Percentiles rank a stretch among this genome's conserved stretches.
phyloP scores from a whole-genome alignment of 441 rosid species.

The Erodium trifolium region DNA sequence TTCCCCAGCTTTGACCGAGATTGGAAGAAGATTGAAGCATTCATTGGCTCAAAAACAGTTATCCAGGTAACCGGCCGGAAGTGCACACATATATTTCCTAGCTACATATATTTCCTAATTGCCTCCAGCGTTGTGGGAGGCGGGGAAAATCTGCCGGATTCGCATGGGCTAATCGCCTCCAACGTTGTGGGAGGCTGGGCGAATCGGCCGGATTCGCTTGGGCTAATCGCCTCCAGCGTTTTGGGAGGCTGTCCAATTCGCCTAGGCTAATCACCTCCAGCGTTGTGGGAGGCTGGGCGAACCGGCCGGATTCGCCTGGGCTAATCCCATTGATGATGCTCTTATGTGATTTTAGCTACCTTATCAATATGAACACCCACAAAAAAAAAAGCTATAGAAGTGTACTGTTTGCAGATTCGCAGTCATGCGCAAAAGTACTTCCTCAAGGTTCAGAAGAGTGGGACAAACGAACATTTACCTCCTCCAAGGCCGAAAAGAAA shows the following conservation, averaged over 20 bases:
- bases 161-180: neutral
- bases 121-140: too few relatives aligned
- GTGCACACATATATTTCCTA: neutral
- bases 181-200: neutral
- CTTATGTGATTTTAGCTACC: neutral
- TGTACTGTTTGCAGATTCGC: constrained; percentile 20
- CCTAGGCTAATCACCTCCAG: too few relatives aligned
- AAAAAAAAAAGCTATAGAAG: neutral
- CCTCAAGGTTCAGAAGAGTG: constrained; percentile 25
- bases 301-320: too few relatives aligned
- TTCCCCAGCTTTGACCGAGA: constrained; percentile 23
- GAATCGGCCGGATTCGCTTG: too few relatives aligned
- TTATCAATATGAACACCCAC: neutral
- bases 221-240: too few relatives aligned
- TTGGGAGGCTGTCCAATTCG: too few relatives aligned
- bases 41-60: constrained; percentile 27
- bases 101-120: neutral
- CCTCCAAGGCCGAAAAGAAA: constrained; percentile 29
- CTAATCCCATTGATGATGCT: neutral
- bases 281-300: too few relatives aligned
- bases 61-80: constrained; percentile 18
- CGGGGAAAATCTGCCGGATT: neutral
- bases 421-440: constrained; percentile 30
- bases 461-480: constrained; percentile 26
- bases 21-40: constrained; percentile 29